phyloP scores from a whole-genome alignment of 2,329 filamentous ascomycete species.

The Neonectria sp. region DNA sequence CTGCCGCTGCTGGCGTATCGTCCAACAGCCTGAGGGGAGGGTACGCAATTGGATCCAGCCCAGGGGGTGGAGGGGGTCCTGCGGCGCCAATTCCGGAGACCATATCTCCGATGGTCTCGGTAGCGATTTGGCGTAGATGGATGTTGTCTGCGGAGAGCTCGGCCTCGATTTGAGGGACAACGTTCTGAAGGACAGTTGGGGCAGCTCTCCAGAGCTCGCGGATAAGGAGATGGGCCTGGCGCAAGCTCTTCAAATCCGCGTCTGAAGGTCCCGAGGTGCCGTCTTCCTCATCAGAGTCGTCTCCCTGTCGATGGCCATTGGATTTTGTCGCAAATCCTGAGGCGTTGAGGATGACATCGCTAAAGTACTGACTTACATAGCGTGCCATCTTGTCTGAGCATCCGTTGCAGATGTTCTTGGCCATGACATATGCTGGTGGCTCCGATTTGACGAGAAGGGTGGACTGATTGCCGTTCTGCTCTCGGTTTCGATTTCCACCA shows the following conservation, averaged over 20 bases:
- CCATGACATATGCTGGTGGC: slow-evolving; percentile 95
- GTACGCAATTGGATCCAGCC: slow-evolving; percentile 86
- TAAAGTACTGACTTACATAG: slow-evolving; percentile 96
- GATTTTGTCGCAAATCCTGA: slow-evolving; percentile 71
- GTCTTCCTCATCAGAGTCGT: slow-evolving; percentile 77
- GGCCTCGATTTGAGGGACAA: slow-evolving; percentile 93
- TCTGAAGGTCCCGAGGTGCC: slow-evolving; percentile 77
- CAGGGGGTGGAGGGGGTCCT: slow-evolving; percentile 81
- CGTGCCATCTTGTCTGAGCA: slow-evolving; percentile 95
- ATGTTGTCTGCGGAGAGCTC: slow-evolving; percentile 93
- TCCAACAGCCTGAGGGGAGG: slow-evolving; percentile 80
- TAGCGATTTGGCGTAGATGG: slow-evolving; percentile 87
- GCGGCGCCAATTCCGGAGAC: slow-evolving; percentile 93
- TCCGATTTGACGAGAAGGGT: slow-evolving; percentile 90
- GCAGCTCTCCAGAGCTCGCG: slow-evolving; percentile 95
- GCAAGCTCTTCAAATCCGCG: slow-evolving; percentile 87
- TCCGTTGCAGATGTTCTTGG: slow-evolving; percentile 91
- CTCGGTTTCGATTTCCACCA: slow-evolving; percentile 72
- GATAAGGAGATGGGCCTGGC: slow-evolving; percentile 90
- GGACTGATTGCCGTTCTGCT: slow-evolving; percentile 82
- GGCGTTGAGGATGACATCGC: slow-evolving; percentile 93
- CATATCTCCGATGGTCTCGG: slow-evolving; percentile 95
- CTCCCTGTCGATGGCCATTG: slow-evolving; percentile 72
- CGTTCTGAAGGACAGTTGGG: slow-evolving; percentile 89
- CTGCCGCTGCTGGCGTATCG: slow-evolving; percentile 61